phyloP scores from a whole-genome alignment of 345 rosid species.

The Cardamine resedifolia region DNA sequence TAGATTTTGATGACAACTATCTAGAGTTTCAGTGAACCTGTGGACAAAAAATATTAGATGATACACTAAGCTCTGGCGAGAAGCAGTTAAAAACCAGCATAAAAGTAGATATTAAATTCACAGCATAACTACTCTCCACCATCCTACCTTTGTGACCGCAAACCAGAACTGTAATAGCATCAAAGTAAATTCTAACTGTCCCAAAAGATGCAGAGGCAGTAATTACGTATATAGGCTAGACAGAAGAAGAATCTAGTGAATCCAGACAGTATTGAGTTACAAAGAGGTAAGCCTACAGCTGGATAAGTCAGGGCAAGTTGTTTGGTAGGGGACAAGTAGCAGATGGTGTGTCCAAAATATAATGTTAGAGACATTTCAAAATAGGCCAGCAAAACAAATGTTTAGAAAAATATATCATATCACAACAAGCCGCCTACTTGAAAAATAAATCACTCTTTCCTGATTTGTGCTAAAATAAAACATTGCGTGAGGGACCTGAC shows the following conservation, averaged over 20 bases:
- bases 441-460: conserved; percentile 37
- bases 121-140: background rate
- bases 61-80: background rate
- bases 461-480: conserved; percentile 36
- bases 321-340: background rate
- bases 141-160: background rate
- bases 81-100: background rate
- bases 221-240: background rate
- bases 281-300: background rate
- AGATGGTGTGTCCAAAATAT: background rate
- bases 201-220: background rate
- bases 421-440: conserved; percentile 5
- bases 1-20: background rate
- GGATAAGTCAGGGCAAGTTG: background rate
- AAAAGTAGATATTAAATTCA: too few relatives aligned
- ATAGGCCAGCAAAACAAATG: background rate
- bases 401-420: background rate
- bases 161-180: background rate
- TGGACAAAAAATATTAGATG: background rate
- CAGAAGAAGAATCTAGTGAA: background rate
- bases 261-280: background rate
- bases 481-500: conserved; percentile 53
- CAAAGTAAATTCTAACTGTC: background rate
- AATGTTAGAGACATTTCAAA: background rate
- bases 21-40: background rate